Conservation (phyloP, 129 eudicot species). For the Scalesia atractyloides region DNA sequence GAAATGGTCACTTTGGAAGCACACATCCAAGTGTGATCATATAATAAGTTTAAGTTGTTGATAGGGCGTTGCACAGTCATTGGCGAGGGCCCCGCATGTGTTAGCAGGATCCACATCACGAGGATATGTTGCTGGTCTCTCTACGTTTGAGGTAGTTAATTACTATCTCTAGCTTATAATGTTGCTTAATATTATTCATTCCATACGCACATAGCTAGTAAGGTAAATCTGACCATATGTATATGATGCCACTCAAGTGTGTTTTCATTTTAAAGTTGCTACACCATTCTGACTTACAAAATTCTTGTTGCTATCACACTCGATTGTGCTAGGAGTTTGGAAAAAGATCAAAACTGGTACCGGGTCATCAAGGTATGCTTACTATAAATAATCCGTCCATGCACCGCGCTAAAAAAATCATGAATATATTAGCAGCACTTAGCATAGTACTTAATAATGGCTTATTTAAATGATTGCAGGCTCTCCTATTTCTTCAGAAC, state of each 20-base stretch:
- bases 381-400: background rate
- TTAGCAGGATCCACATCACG: slow-evolving; percentile 29
- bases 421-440: slow-evolving; percentile 6
- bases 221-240: background rate
- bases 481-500: slow-evolving; percentile 14
- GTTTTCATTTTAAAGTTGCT: background rate
- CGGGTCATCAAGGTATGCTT: slow-evolving; percentile 36
- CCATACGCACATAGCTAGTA: background rate
- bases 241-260: slow-evolving; percentile 2
- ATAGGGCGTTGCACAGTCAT: slow-evolving; percentile 19
- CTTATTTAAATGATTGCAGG: slow-evolving; percentile 18
- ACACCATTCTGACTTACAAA: slow-evolving; percentile 1
- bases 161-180: background rate
- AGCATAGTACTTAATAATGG: too few relatives aligned
- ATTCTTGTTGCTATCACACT: slow-evolving; percentile 4
- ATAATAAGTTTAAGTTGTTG: slow-evolving; percentile 22
- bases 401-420: background rate
- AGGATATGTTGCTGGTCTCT: slow-evolving; percentile 30
- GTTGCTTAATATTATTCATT: background rate
- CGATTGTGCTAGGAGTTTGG: slow-evolving; percentile 25
- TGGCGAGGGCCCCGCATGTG: slow-evolving; percentile 27
- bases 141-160: slow-evolving; percentile 27
- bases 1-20: background rate
- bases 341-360: slow-evolving; percentile 24
- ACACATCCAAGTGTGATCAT: slow-evolving; percentile 4